Percentiles rank a stretch among this genome's conserved stretches.
phyloP scores from a whole-genome alignment of 805 yeast genomes.

The Ogataea methanolica region DNA sequence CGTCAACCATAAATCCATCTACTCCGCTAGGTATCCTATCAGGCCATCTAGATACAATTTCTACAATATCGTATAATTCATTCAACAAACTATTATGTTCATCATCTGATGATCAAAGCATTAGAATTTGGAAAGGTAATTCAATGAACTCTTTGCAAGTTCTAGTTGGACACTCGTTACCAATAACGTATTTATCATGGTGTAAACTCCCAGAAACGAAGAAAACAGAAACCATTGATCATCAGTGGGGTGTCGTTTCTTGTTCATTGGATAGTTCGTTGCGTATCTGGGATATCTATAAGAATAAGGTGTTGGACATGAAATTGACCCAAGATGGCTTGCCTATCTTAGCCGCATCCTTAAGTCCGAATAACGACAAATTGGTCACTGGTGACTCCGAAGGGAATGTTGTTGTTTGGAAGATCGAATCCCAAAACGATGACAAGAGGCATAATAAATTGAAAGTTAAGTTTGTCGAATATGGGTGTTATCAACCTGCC shows the following conservation, averaged over 20 bases:
- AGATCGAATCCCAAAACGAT: constrained; percentile 21
- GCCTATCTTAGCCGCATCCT: constrained; percentile 49
- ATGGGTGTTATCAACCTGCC: constrained; percentile 22
- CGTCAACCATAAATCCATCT: constrained; percentile 34
- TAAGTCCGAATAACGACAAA: constrained; percentile 45
- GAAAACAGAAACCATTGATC: constrained; percentile 7
- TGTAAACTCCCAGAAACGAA: constrained; percentile 20
- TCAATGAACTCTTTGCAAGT: constrained; percentile 48
- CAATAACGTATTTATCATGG: constrained; percentile 58
- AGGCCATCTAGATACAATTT: constrained; percentile 65
- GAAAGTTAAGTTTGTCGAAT: not conserved
- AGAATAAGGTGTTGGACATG: constrained; percentile 35
- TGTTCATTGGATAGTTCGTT: constrained; percentile 69
- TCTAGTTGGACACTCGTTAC: constrained; percentile 51
- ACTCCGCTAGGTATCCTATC: constrained; percentile 45
- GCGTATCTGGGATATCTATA: constrained; percentile 58
- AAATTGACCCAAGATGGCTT: constrained; percentile 39
- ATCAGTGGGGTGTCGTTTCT: constrained; percentile 35
- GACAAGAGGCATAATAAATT: constrained; percentile 9
- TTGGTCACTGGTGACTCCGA: constrained; percentile 65
- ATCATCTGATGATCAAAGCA: constrained; percentile 70
- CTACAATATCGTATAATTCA: constrained; percentile 50
- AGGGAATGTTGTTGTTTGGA: constrained; percentile 56
- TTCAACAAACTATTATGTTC: constrained; percentile 56
- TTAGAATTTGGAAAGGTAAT: constrained; percentile 73